Conservation (phyloP, 1,284 basidiomycete species). For the Fomitiporia mediterranea region DNA sequence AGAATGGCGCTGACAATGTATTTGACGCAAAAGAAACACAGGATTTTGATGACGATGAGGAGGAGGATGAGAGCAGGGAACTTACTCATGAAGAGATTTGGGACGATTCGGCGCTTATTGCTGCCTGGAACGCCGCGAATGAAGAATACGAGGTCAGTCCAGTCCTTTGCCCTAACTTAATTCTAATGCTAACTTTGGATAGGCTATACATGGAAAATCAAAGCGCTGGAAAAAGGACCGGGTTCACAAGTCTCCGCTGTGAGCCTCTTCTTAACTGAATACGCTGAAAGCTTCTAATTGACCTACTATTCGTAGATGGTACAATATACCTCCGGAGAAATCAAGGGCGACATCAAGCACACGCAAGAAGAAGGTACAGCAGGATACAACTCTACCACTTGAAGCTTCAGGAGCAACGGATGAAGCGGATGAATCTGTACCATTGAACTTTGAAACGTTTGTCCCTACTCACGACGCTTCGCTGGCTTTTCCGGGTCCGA, state of each 20-base stretch:
- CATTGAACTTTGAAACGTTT: conserved; percentile 64
- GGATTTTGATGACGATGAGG: conserved; percentile 28
- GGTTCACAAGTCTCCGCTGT: conserved; percentile 67
- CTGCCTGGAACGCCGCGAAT: conserved; percentile 75
- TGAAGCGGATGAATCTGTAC: conserved; percentile 42
- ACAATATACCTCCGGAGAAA: conserved; percentile 56
- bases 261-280: conserved; percentile 27
- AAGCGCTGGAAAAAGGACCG: conserved; percentile 69
- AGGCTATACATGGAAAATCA: conserved; percentile 64
- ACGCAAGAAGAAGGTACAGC: conserved; percentile 20
- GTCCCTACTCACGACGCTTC: conserved; percentile 64
- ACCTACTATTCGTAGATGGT: conserved; percentile 50
- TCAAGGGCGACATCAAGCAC: conserved; percentile 23
- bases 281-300: conserved; percentile 3
- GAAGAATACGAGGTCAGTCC: conserved; percentile 65
- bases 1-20: not conserved
- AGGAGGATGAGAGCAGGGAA: conserved; percentile 50
- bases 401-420: not conserved
- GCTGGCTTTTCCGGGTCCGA: conserved; percentile 33
- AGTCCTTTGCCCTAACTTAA: not conserved
- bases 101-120: conserved; percentile 76
- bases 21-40: conserved; percentile 9
- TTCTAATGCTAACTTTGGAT: conserved; percentile 1
- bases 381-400: conserved; percentile 8
- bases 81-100: conserved; percentile 71